Evolutionary conservation across 148 eudicot species (phyloP).

Genomic region (Rhododendron henanense): DNA sequence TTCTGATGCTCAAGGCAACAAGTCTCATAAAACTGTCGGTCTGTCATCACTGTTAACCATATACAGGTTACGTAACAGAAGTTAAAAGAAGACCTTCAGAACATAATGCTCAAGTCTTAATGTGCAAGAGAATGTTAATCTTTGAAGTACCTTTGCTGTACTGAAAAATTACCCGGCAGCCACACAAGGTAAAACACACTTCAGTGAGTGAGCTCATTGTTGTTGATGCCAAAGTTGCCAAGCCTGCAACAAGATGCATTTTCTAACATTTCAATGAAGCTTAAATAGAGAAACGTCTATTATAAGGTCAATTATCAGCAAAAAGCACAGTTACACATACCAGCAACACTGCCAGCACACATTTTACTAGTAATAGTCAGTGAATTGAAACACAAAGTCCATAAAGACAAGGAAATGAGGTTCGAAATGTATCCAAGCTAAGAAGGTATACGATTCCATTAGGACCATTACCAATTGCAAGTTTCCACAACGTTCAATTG

Average conservation of each 20-base stretch:
- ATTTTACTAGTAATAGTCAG: too few species aligned
- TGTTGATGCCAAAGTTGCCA: constrained; percentile 50
- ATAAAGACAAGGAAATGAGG: not conserved
- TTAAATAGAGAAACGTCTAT: not conserved
- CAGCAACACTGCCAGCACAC: not conserved
- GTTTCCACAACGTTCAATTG: not conserved
- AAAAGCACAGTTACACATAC: not conserved
- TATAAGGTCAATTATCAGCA: not conserved
- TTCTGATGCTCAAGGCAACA: not conserved
- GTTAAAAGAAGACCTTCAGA: not conserved
- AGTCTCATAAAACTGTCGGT: constrained; percentile 43
- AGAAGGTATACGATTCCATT: not conserved
- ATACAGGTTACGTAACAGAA: not conserved
- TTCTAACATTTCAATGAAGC: not conserved
- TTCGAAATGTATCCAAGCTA: too few species aligned
- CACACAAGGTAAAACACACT: constrained; percentile 58
- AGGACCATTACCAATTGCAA: not conserved
- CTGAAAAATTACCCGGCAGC: constrained; percentile 30
- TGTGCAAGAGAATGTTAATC: not conserved
- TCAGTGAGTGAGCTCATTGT: constrained; percentile 40
- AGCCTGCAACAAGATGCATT: constrained; percentile 35
- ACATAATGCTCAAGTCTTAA: not conserved
- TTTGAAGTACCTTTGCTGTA: not conserved
- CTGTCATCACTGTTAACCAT: not conserved
- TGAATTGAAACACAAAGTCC: not conserved